A percentile compares a stretch with the other conserved stretches of the same genome.
These are phyloP conservation scores for Apiotrichum domesticum DNA, from an alignment of 1,284 basidiomycete species.

Conservation along the genomic window DNA sequence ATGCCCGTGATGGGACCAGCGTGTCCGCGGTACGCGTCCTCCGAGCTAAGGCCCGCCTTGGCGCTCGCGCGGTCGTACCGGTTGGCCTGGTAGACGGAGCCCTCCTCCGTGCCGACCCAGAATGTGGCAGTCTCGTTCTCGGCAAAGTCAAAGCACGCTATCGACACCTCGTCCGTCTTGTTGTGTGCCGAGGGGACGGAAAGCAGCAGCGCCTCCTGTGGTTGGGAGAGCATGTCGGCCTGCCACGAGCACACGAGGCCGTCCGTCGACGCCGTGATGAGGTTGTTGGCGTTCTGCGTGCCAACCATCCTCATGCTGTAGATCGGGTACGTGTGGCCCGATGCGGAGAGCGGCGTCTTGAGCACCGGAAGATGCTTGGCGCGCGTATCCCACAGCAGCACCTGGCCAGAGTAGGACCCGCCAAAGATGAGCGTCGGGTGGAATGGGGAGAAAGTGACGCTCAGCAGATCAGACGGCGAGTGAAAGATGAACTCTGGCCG, in stretches of 20 bases:
- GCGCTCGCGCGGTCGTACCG: conserved; percentile 92
- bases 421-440: conserved; percentile 96
- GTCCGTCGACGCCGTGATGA: conserved; percentile 93
- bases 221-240: conserved; percentile 95
- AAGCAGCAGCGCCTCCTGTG: conserved; percentile 90
- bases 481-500: conserved; percentile 97
- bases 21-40: conserved; percentile 87
- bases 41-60: conserved; percentile 87
- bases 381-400: conserved; percentile 97
- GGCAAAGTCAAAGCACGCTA: conserved; percentile 86
- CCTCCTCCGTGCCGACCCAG: conserved; percentile 96
- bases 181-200: conserved; percentile 68
- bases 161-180: conserved; percentile 92
- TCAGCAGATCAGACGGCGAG: conserved; percentile 96
- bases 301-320: conserved; percentile 97
- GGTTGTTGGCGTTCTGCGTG: conserved; percentile 94
- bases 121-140: conserved; percentile 92
- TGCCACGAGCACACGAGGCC: conserved; percentile 96
- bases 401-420: conserved; percentile 96
- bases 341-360: conserved; percentile 89
- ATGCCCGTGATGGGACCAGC: conserved; percentile 88
- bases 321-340: conserved; percentile 96
- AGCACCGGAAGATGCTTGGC: conserved; percentile 91
- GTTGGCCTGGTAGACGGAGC: conserved; percentile 89
- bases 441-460: conserved; percentile 93